Conservation (phyloP, 2,329 filamentous ascomycete species). For the Orbilia blumenaviensis region DNA sequence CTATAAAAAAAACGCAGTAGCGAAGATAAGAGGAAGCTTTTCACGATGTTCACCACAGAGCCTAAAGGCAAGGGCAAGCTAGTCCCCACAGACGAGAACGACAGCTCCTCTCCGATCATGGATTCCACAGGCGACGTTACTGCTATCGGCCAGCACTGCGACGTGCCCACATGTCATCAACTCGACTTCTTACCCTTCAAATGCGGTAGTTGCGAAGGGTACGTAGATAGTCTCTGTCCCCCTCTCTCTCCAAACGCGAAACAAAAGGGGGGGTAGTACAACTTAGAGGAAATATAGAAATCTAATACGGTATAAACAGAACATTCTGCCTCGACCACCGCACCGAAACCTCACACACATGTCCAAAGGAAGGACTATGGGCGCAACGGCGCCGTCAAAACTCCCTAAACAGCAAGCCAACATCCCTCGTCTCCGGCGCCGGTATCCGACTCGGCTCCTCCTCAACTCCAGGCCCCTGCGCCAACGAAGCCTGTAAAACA, state of each 20-base stretch:
- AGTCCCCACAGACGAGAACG: constrained; percentile 52
- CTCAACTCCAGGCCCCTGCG: constrained; percentile 62
- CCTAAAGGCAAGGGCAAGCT: constrained; percentile 48
- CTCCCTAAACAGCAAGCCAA: constrained; percentile 57
- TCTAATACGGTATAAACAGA: no score
- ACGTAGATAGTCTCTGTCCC: no score
- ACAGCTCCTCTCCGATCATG: constrained; percentile 52
- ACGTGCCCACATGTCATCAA: constrained; percentile 88
- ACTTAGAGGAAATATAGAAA: no score
- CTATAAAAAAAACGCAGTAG: constrained; percentile 24
- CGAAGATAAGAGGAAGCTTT: no score
- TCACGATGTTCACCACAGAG: constrained; percentile 48
- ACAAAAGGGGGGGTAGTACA: neutral
- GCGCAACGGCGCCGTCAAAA: constrained; percentile 64
- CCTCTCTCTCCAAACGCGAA: neutral
- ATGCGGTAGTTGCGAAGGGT: constrained; percentile 83
- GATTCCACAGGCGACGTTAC: constrained; percentile 72
- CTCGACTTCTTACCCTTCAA: constrained; percentile 95
- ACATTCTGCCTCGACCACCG: constrained; percentile 96
- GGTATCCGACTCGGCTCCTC: constrained; percentile 68
- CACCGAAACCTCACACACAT: constrained; percentile 81
- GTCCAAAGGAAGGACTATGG: constrained; percentile 70
- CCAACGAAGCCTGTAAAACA: constrained; percentile 65
- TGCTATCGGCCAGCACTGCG: constrained; percentile 88
- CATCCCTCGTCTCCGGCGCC: constrained; percentile 57